Percentiles rank a stretch among this genome's conserved stretches.
Evolutionary conservation across 2,329 filamentous ascomycete genomes (phyloP).

Genomic region (Beauveria australis): DNA sequence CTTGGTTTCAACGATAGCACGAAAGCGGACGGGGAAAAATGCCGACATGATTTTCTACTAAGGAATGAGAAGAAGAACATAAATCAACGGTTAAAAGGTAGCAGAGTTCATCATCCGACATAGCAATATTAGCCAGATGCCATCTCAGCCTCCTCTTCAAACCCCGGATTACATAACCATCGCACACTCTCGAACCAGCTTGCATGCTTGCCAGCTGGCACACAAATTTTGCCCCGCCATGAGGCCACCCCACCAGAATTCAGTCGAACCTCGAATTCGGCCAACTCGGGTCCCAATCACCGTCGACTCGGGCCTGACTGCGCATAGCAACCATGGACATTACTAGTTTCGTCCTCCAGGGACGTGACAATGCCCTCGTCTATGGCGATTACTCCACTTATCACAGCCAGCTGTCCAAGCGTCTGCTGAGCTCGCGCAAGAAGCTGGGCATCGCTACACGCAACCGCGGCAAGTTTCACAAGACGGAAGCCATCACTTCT

Average conservation of each 20-base stretch:
- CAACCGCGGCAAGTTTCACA: slow-evolving; percentile 77
- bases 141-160: neutral
- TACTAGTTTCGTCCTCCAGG: slow-evolving; percentile 71
- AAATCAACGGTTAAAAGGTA: too few species aligned
- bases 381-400: slow-evolving; percentile 87
- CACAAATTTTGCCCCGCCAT: slow-evolving; percentile 14
- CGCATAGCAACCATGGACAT: slow-evolving; percentile 62
- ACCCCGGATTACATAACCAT: slow-evolving; percentile 11
- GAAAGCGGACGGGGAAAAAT: too few species aligned
- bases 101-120: too few species aligned
- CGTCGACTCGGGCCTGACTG: neutral
- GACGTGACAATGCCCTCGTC: slow-evolving; percentile 74
- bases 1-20: too few species aligned
- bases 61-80: too few species aligned
- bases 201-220: neutral
- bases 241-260: slow-evolving; percentile 10
- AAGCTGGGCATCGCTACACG: slow-evolving; percentile 77
- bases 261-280: neutral
- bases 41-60: too few species aligned
- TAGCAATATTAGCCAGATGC: too few species aligned
- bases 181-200: neutral
- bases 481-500: slow-evolving; percentile 61
- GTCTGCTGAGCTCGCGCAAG: slow-evolving; percentile 74
- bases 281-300: slow-evolving; percentile 4
- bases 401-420: slow-evolving; percentile 68